phyloP scores from a whole-genome alignment of 345 rosid genomes.

The Atalantia buxifolia region DNA sequence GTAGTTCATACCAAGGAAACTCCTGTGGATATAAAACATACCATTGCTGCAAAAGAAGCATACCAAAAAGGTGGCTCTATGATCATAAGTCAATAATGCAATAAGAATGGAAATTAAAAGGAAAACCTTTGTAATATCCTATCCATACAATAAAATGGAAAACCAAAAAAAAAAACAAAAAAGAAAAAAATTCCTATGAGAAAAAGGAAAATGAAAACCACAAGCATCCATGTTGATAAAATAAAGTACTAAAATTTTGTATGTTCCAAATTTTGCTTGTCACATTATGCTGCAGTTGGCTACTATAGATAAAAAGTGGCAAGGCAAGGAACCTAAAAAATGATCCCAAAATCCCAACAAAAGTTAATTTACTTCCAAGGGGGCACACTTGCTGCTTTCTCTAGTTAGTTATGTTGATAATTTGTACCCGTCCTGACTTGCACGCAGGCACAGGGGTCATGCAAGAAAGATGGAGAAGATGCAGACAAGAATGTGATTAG shows the following conservation, averaged over 20 bases:
- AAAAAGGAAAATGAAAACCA: background rate
- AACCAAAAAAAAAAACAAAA: background rate
- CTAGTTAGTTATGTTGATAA: background rate
- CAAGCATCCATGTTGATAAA: background rate
- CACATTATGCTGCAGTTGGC: background rate
- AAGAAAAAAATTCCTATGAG: background rate
- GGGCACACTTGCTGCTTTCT: background rate
- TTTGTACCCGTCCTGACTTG: background rate
- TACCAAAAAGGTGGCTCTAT: constrained; percentile 5
- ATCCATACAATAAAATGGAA: background rate
- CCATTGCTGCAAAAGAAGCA: constrained; percentile 73
- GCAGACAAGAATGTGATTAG: background rate
- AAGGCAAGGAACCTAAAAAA: background rate
- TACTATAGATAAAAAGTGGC: background rate
- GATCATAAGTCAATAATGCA: constrained; percentile 9
- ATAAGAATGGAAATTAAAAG: constrained; percentile 1
- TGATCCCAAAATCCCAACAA: background rate
- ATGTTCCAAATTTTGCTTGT: background rate
- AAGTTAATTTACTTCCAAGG: background rate
- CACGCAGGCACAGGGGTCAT: background rate
- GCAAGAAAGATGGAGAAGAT: background rate
- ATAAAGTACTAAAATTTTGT: background rate
- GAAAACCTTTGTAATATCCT: background rate
- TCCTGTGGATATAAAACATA: constrained; percentile 85
- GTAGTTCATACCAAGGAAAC: constrained; percentile 93